phyloP scores from a whole-genome alignment of 192 early-diverging fungal species.

The Mortierella alpina region DNA sequence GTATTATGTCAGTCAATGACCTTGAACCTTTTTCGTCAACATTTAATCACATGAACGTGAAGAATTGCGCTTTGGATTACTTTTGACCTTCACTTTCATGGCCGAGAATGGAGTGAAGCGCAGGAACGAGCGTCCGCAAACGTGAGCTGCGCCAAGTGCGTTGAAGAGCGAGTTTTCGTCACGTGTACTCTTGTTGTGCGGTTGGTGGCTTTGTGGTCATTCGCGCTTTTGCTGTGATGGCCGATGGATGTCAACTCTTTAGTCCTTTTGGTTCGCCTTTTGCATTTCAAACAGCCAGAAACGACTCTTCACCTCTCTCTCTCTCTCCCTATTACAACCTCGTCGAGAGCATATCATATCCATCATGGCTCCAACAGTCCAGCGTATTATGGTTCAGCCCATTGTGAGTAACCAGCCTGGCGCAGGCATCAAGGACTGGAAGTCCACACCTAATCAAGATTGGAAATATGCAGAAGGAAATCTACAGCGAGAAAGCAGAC shows the following conservation, averaged over 20 bases:
- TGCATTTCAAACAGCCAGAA: too few species aligned
- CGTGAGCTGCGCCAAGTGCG: neutral
- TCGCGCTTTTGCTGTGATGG: neutral
- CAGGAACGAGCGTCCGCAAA: neutral
- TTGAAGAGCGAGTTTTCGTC: too few species aligned
- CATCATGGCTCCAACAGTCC: slow-evolving; percentile 77
- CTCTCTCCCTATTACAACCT: neutral
- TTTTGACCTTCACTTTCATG: slow-evolving; percentile 50
- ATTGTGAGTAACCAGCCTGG: slow-evolving; percentile 63
- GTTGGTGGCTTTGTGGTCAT: neutral
- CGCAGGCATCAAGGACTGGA: neutral
- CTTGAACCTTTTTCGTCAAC: neutral
- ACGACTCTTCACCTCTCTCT: neutral
- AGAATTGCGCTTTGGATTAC: neutral
- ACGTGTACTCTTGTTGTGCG: neutral
- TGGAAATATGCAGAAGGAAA: too few species aligned
- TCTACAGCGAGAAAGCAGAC: too few species aligned
- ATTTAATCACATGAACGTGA: too few species aligned
- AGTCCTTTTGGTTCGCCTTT: too few species aligned
- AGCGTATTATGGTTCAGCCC: slow-evolving; percentile 88
- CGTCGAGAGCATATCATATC: neutral
- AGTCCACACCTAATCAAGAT: neutral
- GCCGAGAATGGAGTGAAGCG: neutral
- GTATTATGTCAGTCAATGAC: neutral
- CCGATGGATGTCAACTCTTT: neutral